Percentiles rank a stretch among this genome's conserved stretches.
phyloP scores from a whole-genome alignment of 2,329 filamentous ascomycete genomes.

The Cytospora piceicola region DNA sequence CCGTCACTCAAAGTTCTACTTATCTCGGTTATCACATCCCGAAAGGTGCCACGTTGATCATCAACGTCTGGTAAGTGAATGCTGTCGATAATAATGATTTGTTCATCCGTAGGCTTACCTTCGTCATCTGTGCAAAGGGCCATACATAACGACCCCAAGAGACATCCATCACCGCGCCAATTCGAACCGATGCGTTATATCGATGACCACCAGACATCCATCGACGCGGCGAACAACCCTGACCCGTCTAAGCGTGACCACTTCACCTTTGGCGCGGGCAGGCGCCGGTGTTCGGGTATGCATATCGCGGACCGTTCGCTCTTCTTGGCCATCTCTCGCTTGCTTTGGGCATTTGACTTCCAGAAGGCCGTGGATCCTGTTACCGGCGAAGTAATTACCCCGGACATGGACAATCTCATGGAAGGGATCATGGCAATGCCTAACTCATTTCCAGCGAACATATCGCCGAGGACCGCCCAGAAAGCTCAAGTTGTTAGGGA shows the following conservation, averaged over 20 bases:
- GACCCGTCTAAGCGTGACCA: conserved; percentile 49
- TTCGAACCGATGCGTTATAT: conserved; percentile 49
- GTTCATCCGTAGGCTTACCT: no score
- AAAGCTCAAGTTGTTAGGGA: neutral
- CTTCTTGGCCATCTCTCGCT: conserved; percentile 51
- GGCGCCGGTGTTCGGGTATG: conserved; percentile 61
- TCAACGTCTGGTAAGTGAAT: no score
- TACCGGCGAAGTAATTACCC: neutral
- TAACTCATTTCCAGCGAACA: neutral
- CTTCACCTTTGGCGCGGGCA: conserved; percentile 59
- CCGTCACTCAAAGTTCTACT: no score
- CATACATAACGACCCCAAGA: conserved; percentile 50
- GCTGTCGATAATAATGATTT: no score
- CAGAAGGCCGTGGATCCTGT: neutral
- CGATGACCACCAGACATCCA: conserved; percentile 17
- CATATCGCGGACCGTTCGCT: conserved; percentile 55
- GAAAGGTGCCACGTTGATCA: conserved; percentile 48
- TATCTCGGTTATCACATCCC: no score
- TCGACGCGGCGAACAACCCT: neutral
- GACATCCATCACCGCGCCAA: conserved; percentile 44
- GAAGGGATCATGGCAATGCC: neutral
- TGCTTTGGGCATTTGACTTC: conserved; percentile 51
- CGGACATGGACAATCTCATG: neutral
- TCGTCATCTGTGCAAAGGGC: no score
- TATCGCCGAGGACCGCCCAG: neutral